A percentile compares a stretch with the other conserved stretches of the same genome.
Evolutionary conservation across 225 moss, liverwort and hornwort genomes (phyloP).

Genomic region (Rhytidiadelphus loreus): DNA sequence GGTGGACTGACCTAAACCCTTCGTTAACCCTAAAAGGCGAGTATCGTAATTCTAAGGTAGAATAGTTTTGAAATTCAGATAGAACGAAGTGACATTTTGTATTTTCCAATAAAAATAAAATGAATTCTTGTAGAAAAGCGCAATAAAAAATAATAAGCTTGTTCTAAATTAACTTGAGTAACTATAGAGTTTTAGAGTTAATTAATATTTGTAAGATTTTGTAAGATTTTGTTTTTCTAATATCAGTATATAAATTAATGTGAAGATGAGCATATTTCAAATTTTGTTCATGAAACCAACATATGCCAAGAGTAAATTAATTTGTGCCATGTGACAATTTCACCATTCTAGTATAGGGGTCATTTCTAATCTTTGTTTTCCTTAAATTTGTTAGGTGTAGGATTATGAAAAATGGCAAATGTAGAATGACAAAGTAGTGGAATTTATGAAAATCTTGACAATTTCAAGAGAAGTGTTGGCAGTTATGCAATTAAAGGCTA

Average conservation of each 20-base stretch:
- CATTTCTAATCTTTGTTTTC: accelerated
- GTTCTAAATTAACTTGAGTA: not conserved
- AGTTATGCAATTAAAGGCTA: not conserved
- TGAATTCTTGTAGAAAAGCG: not conserved
- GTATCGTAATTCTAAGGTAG: not conserved
- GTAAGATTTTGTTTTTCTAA: accelerated
- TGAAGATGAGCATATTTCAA: not conserved
- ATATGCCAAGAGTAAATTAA: not conserved
- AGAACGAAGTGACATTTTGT: no score
- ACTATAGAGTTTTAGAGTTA: not conserved
- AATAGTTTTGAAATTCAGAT: not conserved
- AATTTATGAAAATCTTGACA: no score
- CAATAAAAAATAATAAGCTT: not conserved
- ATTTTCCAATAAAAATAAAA: not conserved
- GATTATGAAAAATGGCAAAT: not conserved
- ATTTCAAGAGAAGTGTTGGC: not conserved
- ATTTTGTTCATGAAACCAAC: not conserved
- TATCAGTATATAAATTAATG: not conserved
- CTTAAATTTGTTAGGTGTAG: accelerated
- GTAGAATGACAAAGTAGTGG: not conserved
- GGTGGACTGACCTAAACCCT: not conserved
- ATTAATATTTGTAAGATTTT: not conserved
- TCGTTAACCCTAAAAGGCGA: not conserved
- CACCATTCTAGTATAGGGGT: accelerated
- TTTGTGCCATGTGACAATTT: not conserved